Base-by-base conservation (phyloP, 2,329 filamentous ascomycete species). In the Neonectria hederae region DNA sequence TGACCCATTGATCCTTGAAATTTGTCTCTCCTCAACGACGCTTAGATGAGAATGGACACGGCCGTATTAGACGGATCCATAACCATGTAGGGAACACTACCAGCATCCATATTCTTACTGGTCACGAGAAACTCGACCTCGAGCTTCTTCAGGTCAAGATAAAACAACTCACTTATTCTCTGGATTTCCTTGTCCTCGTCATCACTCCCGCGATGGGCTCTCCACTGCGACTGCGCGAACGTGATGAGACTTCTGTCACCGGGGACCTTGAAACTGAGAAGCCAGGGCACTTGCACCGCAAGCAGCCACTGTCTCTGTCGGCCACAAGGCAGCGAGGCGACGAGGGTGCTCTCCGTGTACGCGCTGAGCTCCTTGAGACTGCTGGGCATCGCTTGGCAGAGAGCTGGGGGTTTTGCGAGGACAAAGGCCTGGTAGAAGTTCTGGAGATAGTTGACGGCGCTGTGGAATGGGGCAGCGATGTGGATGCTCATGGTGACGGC, bases 401-500 rank as follows among this genome's bases (percentile, higher is more conserved):
- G 73, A 24, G 74, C 74, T 0, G 80, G 74, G 0, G 82, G 81
- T 68, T 83, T 83, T 54, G 80, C 79, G 46, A 78, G 67, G 5
- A 85, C 82, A 66, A 84, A 85, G 19, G 77, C 72, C 64, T 83
- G 78, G 74, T 85, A 85, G 72, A 83, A 85, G 65, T 81, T 79
- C 65, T 85, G 83, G 0, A 85, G 76, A 68, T 86, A 86, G 72
- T 86, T 85, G 65, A 85, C 79, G 6, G 83, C 79, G 4, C 78
- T 84, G 72, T 86, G 83, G 65, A 82, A 82, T 0, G 84, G 82
- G 2, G 82, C 77, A 6, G 83, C 83, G 52, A 84, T 81, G 72
- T 85, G 83, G 63, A 85, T 84, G 73, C 81, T 83, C 83, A 86
- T 85, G 22, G 81, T 84, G 26, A 84, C 72, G 4, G 79, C 81